These are phyloP conservation scores for Dactylonectria macrodidyma DNA, from an alignment of 2,329 filamentous ascomycete genomes.

Conservation along the genomic window DNA sequence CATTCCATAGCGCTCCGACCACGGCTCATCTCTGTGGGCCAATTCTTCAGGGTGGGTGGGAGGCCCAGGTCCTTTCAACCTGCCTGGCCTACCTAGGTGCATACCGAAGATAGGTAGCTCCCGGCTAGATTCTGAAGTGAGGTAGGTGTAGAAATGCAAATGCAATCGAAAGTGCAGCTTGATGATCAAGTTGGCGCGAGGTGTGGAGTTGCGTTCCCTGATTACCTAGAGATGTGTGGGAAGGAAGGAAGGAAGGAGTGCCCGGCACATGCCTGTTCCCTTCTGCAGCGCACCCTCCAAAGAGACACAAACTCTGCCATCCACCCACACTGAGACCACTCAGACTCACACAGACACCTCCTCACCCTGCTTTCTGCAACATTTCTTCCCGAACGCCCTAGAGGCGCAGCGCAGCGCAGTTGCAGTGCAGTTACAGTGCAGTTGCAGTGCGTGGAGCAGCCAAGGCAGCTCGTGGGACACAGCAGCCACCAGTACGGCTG, in stretches of 20 bases:
- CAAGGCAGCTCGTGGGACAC: slow-evolving; percentile 9
- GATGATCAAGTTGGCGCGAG: neutral
- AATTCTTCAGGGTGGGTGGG: slow-evolving; percentile 10
- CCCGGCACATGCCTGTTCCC: slow-evolving; percentile 22
- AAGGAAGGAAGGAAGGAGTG: slow-evolving; percentile 6
- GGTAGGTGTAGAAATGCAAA: neutral
- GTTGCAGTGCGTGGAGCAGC: too few species aligned
- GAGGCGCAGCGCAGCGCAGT: slow-evolving; percentile 2
- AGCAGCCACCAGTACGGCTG: neutral
- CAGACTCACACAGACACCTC: neutral
- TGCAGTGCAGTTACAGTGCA: neutral
- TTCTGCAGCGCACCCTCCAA: slow-evolving; percentile 19
- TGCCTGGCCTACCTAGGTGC: neutral
- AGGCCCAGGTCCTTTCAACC: neutral
- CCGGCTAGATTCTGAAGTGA: too few species aligned
- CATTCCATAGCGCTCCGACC: neutral
- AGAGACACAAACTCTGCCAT: neutral
- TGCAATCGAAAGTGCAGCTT: slow-evolving; percentile 6
- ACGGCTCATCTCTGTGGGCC: slow-evolving; percentile 12
- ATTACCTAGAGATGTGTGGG: neutral
- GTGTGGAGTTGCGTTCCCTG: neutral
- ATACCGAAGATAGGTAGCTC: neutral
- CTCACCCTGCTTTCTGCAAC: neutral
- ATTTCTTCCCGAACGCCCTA: slow-evolving; percentile 3
- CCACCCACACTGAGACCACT: neutral